Evolutionary conservation across 495 filamentous ascomycete genomes (phyloP).

Genomic region (Neurospora sp.): DNA sequence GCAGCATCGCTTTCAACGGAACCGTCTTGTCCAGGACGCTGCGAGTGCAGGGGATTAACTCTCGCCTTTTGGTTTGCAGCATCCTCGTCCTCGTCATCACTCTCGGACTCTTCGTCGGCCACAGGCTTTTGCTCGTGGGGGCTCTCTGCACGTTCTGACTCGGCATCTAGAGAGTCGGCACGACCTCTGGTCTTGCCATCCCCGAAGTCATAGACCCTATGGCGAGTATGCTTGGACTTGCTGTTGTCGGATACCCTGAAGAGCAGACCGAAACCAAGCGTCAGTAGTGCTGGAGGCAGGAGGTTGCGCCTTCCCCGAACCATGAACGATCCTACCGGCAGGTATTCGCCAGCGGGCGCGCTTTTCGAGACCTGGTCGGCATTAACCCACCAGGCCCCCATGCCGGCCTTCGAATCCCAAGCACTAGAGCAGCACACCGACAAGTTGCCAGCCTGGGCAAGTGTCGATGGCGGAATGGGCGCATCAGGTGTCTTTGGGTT

Average conservation of each 20-base stretch:
- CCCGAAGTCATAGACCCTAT: constrained; percentile 46
- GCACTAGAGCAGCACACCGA: constrained; percentile 74
- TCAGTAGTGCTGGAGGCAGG: constrained; percentile 75
- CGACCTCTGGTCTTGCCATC: constrained; percentile 2
- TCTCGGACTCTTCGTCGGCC: constrained; percentile 22
- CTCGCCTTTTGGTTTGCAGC: constrained; percentile 22
- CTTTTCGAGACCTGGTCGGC: constrained; percentile 83
- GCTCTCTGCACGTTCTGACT: neutral
- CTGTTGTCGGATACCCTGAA: constrained; percentile 88
- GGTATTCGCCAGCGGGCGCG: constrained; percentile 64
- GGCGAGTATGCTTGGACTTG: constrained; percentile 65
- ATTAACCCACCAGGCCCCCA: constrained; percentile 91
- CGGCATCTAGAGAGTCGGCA: neutral
- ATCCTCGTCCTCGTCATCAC: constrained; percentile 24
- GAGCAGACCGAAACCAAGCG: constrained; percentile 78
- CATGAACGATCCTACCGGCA: constrained; percentile 62
- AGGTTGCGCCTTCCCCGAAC: constrained; percentile 81
- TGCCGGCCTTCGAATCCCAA: constrained; percentile 92
- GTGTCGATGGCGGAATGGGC: constrained; percentile 81
- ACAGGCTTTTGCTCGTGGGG: constrained; percentile 4
- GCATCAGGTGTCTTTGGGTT: constrained; percentile 60
- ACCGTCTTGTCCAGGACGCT: constrained; percentile 17
- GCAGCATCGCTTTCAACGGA: constrained; percentile 10
- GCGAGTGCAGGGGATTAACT: constrained; percentile 36
- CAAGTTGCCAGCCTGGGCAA: constrained; percentile 80